These are phyloP conservation scores for Penicillium coprophilum DNA, from an alignment of 495 filamentous ascomycete genomes.

Conservation along the genomic window DNA sequence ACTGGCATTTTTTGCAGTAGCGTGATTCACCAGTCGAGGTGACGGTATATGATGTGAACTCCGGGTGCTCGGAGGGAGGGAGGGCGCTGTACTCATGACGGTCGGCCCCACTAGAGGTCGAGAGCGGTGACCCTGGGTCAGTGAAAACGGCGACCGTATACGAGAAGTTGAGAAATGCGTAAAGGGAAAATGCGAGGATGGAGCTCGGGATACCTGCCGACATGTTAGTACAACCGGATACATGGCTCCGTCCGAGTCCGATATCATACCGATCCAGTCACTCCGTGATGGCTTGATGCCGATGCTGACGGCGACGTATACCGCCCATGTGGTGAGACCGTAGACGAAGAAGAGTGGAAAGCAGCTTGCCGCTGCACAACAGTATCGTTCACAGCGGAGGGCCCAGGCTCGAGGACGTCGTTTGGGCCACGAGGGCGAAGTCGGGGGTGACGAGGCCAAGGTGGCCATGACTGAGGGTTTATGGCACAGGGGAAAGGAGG, in stretches of 20 bases:
- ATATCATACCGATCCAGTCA: conserved; percentile 63
- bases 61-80: conserved; percentile 59
- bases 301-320: conserved; percentile 80
- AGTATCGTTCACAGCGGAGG: conserved; percentile 76
- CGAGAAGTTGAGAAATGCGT: conserved; percentile 75
- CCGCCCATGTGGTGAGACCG: conserved; percentile 82
- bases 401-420: conserved; percentile 60
- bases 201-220: conserved; percentile 44
- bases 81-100: conserved; percentile 59
- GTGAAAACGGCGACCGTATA: conserved; percentile 94
- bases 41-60: conserved; percentile 76
- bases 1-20: conserved; percentile 97
- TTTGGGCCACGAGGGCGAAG: conserved; percentile 52
- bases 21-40: conserved; percentile 81
- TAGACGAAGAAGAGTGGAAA: conserved; percentile 91
- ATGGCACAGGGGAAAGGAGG: conserved; percentile 12
- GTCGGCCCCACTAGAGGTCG: conserved; percentile 33
- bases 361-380: conserved; percentile 75
- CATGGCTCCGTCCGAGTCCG: background rate
- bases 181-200: conserved; percentile 67
- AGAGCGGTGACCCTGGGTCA: conserved; percentile 71
- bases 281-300: conserved; percentile 58
- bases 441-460: conserved; percentile 41
- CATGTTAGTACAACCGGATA: conserved; percentile 1
- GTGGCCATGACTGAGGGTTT: conserved; percentile 39